phyloP scores from a whole-genome alignment of 306 rosid genomes.

The Rosa multiflora region DNA sequence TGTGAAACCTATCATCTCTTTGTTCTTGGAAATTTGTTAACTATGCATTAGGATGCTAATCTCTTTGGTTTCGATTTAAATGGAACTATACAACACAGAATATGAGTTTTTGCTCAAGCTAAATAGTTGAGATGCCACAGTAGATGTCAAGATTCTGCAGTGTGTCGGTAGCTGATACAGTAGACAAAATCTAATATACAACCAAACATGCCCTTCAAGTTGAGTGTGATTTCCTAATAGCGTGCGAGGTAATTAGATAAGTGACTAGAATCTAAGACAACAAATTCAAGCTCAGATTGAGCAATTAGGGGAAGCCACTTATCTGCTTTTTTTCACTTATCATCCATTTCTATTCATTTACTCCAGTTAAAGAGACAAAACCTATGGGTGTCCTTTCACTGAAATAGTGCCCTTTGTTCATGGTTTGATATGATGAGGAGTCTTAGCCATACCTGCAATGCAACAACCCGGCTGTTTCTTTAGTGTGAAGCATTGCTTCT shows the following conservation, averaged over 20 bases:
- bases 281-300: background rate
- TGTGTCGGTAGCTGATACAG: background rate
- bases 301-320: background rate
- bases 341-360: background rate
- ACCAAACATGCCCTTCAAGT: background rate
- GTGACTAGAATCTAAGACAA: background rate
- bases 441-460: background rate
- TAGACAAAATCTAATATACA: background rate
- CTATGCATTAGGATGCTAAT: background rate
- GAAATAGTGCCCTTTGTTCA: background rate
- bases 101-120: background rate
- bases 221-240: background rate
- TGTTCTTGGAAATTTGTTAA: no score
- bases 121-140: background rate
- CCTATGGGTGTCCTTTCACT: background rate
- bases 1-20: no score
- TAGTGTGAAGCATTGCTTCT: background rate
- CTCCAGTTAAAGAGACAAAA: background rate
- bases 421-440: background rate
- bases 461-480: background rate
- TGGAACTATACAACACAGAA: background rate
- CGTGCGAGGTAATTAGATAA: background rate
- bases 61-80: background rate
- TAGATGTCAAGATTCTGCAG: background rate
- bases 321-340: background rate